phyloP scores from a whole-genome alignment of 495 filamentous ascomycete genomes.

The Penicillium salamii region DNA sequence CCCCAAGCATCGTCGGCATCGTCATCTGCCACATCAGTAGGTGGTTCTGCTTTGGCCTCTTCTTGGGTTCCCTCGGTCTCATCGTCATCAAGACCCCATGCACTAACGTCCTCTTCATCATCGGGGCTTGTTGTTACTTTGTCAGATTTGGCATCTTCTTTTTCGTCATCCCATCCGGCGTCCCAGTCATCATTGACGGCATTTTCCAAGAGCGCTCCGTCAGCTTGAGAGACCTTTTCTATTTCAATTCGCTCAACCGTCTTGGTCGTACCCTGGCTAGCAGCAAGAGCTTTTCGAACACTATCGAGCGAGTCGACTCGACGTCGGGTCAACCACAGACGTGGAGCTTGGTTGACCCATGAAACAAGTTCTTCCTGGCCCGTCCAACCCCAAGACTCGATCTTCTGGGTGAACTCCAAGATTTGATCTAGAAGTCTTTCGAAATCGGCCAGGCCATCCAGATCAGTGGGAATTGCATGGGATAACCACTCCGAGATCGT shows the following conservation, averaged over 20 bases:
- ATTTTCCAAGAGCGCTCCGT: constrained; percentile 59
- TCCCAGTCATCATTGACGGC: constrained; percentile 70
- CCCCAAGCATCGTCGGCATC: constrained; percentile 66
- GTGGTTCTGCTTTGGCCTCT: constrained; percentile 17
- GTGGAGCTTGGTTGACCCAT: constrained; percentile 77
- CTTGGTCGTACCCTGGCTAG: constrained; percentile 59
- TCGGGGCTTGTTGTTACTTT: constrained; percentile 15
- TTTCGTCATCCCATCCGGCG: constrained; percentile 66
- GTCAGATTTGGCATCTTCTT: constrained; percentile 39
- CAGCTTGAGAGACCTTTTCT: constrained; percentile 65
- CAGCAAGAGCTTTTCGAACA: constrained; percentile 64
- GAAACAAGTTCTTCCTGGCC: constrained; percentile 68
- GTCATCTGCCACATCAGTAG: constrained; percentile 28
- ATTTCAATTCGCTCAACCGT: constrained; percentile 83
- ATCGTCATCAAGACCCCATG: constrained; percentile 62
- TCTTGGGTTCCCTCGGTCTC: constrained; percentile 37
- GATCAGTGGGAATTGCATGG: constrained; percentile 67
- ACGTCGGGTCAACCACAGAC: constrained; percentile 82
- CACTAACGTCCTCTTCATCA: constrained; percentile 61
- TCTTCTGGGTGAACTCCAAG: constrained; percentile 55
- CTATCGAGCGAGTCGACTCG: constrained; percentile 72
- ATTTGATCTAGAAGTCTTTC: constrained; percentile 60
- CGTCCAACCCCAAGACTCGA: constrained; percentile 63
- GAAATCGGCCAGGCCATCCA: constrained; percentile 67
- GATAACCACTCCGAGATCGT: constrained; percentile 73